Base-by-base conservation (phyloP, 2,329 filamentous ascomycete species). In the Lachnellula hyalina region DNA sequence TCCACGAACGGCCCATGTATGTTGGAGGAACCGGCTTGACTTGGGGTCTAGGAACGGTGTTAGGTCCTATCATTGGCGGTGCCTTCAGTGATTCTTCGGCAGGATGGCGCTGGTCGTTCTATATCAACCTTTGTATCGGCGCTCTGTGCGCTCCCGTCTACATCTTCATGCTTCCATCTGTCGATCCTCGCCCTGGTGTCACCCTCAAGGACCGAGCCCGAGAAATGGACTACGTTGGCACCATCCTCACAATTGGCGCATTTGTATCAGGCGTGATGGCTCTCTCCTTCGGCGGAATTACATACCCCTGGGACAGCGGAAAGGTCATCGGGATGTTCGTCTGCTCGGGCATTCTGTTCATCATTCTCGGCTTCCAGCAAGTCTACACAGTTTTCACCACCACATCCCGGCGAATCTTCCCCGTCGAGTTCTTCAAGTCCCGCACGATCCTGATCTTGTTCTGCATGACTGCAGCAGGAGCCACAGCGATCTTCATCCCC, bases 121-220 rank as follows among this genome's bases (percentile, higher is more conserved):
- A 85, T 61, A 77, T 84, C 69, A 84, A 84, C 60, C 70, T 84
- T 0, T 67, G 78, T 47, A 72, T 77, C 0, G 79, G 69, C 7
- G 75, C 61, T 28, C 65, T 67, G 2, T 71, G 70, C n/a, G 66
- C 70, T 19, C 58, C 68, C 1, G 69, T 77, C 23, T 61, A 75
- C 28, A 55, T 77, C 57, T 71, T 73, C 51, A 72, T 9, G 62
- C 68, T 40, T 47, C 65, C 2, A 67, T 76, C 35, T 52, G 73
- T 21, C 25, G 68, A 65, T 45, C 68, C 63, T 19, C 53, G 38
- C 23, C 61, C 65, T 9, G 64, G 64, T 42, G 61, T 65, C 12
- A 47, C 55, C 3, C 40, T 67, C 21, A 52, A 54, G 9, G 55
- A 63, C 21, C 61, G 65, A 1, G 56, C 55, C 17, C 55, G 55